Percentiles rank a stretch among this genome's conserved stretches.
Conservation (phyloP, 1,284 basidiomycete genomes). For the Leccinum fallax region DNA sequence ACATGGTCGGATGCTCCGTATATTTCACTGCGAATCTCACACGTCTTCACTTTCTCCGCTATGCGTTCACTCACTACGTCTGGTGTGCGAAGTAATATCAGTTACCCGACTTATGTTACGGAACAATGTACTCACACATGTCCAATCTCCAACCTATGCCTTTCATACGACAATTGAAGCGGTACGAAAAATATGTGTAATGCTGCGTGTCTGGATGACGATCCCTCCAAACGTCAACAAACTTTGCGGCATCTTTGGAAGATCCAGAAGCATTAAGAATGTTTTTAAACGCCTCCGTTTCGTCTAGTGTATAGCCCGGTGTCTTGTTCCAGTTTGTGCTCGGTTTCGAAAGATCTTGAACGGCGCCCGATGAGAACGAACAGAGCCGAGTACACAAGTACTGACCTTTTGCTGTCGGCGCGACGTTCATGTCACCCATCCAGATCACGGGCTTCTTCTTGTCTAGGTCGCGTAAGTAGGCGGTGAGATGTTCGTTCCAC, state of each 20-base stretch:
- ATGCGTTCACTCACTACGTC: slow-evolving; percentile 75
- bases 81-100: slow-evolving; percentile 31
- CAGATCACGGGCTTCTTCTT: slow-evolving; percentile 84
- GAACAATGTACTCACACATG: slow-evolving; percentile 61
- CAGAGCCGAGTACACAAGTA: not conserved
- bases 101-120: not conserved
- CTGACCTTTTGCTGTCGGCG: slow-evolving; percentile 70
- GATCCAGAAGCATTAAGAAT: slow-evolving; percentile 53
- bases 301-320: slow-evolving; percentile 78
- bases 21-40: slow-evolving; percentile 82
- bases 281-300: slow-evolving; percentile 70
- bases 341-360: slow-evolving; percentile 56
- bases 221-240: slow-evolving; percentile 82
- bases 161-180: slow-evolving; percentile 79
- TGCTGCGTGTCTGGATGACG: slow-evolving; percentile 69
- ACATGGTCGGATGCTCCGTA: slow-evolving; percentile 87
- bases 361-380: not conserved
- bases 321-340: slow-evolving; percentile 80
- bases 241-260: slow-evolving; percentile 44
- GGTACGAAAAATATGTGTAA: slow-evolving; percentile 86
- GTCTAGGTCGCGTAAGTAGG: slow-evolving; percentile 73
- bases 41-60: slow-evolving; percentile 63
- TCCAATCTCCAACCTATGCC: slow-evolving; percentile 89
- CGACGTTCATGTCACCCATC: slow-evolving; percentile 89
- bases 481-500: slow-evolving; percentile 78